Evolutionary conservation across 164 flowering plant genomes (phyloP).

Genomic region (Aristolochia contorta): DNA sequence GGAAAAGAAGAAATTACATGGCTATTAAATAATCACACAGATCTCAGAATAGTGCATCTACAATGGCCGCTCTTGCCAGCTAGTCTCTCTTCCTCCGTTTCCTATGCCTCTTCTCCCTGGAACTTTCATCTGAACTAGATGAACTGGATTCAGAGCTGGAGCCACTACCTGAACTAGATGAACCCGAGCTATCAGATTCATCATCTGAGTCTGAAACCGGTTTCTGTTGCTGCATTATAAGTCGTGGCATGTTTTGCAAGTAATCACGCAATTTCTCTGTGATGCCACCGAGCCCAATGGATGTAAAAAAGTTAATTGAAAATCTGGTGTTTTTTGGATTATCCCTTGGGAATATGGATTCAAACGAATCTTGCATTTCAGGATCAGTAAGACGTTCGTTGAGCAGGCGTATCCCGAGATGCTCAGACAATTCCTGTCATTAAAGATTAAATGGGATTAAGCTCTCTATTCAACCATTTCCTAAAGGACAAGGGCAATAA

Average conservation of each 20-base stretch:
- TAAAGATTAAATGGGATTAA: constrained; percentile 1
- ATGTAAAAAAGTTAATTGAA: constrained; percentile 83
- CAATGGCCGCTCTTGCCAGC: no score
- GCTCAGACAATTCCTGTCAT: constrained; percentile 81
- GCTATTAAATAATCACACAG: no score
- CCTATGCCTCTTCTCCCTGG: constrained; percentile 15
- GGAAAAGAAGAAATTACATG: no score
- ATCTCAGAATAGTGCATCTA: no score
- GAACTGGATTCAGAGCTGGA: constrained; percentile 19
- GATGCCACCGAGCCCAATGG: constrained; percentile 90
- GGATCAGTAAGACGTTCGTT: constrained; percentile 80
- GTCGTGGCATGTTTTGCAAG: constrained; percentile 81
- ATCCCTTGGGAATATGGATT: constrained; percentile 81
- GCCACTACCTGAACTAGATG: constrained; percentile 21
- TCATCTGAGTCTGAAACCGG: constrained; percentile 38
- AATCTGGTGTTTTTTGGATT: constrained; percentile 87
- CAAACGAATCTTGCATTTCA: constrained; percentile 66
- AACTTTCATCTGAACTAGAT: constrained; percentile 29
- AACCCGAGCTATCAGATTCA: constrained; percentile 32
- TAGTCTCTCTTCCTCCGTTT: constrained; percentile 27
- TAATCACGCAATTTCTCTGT: constrained; percentile 81
- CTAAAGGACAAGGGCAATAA: no score
- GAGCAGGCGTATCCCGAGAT: constrained; percentile 66
- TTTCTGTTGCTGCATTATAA: constrained; percentile 83
- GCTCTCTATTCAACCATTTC: not conserved